Conservation (phyloP, 2,329 filamentous ascomycete species). For the Aureobasidium sp. region DNA sequence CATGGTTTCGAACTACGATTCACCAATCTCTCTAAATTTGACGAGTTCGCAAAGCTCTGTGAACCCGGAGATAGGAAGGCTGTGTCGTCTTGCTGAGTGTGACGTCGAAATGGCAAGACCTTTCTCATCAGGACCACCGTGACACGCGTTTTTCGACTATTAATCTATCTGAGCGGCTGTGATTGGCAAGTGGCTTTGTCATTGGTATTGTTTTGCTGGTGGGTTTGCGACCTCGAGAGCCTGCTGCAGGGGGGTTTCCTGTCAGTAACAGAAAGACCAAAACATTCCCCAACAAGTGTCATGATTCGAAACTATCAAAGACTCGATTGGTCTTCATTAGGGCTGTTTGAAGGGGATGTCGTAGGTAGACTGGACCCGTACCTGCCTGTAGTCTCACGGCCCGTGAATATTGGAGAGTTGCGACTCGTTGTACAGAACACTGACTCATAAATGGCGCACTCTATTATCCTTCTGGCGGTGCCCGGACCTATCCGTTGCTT, state of each 20-base stretch:
- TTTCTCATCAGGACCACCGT: background rate
- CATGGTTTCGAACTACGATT: background rate
- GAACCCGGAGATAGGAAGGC: background rate
- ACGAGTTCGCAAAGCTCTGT: background rate
- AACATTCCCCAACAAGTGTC: background rate
- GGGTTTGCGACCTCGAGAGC: background rate
- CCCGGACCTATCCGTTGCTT: slow-evolving; percentile 4
- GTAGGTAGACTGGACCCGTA: background rate
- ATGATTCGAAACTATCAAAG: background rate
- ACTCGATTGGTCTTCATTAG: background rate
- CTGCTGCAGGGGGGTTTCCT: background rate
- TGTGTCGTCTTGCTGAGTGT: background rate
- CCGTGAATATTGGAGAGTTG: background rate
- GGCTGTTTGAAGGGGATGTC: background rate
- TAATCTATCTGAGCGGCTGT: background rate
- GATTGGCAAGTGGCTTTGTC: background rate
- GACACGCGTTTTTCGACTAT: slow-evolving; percentile 7
- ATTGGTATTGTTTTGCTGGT: background rate
- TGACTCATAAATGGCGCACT: slow-evolving; percentile 14
- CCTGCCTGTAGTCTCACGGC: background rate
- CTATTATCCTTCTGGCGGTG: slow-evolving; percentile 12
- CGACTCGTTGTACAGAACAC: background rate
- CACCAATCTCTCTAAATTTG: background rate
- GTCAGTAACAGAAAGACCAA: background rate
- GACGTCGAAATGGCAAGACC: slow-evolving; percentile 2